These are phyloP conservation scores for Fusarium sp. DNA, from an alignment of 2,329 filamentous ascomycete genomes.

Conservation along the genomic window DNA sequence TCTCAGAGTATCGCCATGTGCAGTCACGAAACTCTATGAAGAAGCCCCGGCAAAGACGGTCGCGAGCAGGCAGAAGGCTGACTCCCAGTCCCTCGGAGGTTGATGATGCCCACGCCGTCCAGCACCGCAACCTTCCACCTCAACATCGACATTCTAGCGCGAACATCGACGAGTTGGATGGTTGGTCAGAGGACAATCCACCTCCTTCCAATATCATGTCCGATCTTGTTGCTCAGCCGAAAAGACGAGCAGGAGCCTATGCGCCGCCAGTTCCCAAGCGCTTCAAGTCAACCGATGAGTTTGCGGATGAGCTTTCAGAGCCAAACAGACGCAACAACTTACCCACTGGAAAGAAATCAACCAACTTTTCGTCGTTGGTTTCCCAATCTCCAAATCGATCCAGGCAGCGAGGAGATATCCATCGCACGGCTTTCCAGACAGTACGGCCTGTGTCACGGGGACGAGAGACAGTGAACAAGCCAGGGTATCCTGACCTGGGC, in stretches of 20 bases:
- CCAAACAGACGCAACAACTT: not conserved
- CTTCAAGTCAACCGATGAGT: constrained; percentile 18
- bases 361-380: constrained; percentile 26
- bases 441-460: not conserved
- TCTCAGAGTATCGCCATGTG: constrained; percentile 38
- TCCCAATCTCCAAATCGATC: constrained; percentile 3
- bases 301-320: constrained; percentile 47
- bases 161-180: constrained; percentile 43
- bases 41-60: constrained; percentile 15
- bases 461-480: not conserved
- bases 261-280: constrained; percentile 18
- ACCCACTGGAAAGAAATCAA: constrained; percentile 12
- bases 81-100: not conserved
- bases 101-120: constrained; percentile 24
- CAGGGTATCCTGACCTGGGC: not conserved
- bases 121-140: constrained; percentile 27
- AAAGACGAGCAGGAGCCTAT: constrained; percentile 13
- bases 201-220: constrained; percentile 39
- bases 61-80: not conserved
- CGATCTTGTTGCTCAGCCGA: constrained; percentile 27
- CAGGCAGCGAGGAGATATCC: constrained; percentile 44
- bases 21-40: constrained; percentile 11
- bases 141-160: constrained; percentile 1
- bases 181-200: constrained; percentile 13
- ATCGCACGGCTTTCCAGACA: constrained; percentile 33